Conservation (phyloP, 768 basidiomycete genomes). For the Russula griseocarnosa region DNA sequence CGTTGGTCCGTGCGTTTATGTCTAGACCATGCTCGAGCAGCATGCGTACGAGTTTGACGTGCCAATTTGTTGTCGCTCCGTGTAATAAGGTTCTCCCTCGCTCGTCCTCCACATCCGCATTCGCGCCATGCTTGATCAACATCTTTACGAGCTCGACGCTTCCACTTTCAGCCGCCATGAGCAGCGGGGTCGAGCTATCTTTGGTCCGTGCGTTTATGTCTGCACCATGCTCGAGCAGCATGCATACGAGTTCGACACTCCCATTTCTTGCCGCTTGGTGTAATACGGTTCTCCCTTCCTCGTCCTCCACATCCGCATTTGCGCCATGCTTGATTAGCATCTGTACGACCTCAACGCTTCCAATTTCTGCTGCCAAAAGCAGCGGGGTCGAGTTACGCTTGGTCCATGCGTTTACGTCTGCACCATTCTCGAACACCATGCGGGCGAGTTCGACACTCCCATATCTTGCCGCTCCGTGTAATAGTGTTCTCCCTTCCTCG, state of each 20-base stretch:
- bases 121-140: neutral
- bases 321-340: neutral
- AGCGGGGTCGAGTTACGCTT: neutral
- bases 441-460: neutral
- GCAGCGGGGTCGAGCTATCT: no score
- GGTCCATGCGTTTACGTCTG: neutral
- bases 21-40: neutral
- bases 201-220: neutral
- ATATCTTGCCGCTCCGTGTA: no score
- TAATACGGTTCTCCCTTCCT: neutral
- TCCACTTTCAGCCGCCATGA: no score
- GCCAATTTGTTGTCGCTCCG: no score
- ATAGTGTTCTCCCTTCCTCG: no score
- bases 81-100: no score
- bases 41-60: no score
- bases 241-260: neutral
- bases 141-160: neutral
- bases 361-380: no score
- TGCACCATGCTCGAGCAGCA: neutral
- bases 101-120: no score
- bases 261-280: fast-evolving
- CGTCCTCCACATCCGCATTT: neutral
- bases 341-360: neutral
- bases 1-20: no score
- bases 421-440: neutral